Base-by-base conservation (phyloP, 345 rosid genomes). In the Hirschfeldia incana region DNA sequence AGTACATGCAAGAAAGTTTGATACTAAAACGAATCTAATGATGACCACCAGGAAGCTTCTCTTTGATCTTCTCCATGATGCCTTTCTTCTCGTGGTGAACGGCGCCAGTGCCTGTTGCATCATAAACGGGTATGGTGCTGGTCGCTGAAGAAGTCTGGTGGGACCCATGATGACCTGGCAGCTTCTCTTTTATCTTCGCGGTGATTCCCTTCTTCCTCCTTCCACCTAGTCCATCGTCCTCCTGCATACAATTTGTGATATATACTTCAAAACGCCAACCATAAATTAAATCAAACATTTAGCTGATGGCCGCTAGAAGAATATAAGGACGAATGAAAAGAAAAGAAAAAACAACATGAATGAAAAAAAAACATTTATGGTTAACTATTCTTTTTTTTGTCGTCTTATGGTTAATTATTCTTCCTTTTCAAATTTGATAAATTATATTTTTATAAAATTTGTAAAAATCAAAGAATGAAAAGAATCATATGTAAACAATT, bases 201-300 rank as follows among this genome's bases (percentile, higher is more conserved):
- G 37, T 17, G 17, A 79, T 53, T 62, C 92, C 91, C 80, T 85
- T 91, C 86, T 83, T 87, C 71, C 89, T 86, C 76, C 91, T 87
- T 61, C 89, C 91, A 62, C 92, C 92, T 27, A 78, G 73, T 46
- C 88, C 93, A 58, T 92, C 97, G 29, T 87, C 94, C 72, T 92
- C 94, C 9, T 87, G 36, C 44, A 51, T 26, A 67, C 49, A 60
- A 53, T n/a, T 21, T 17, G 29, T 57, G 1, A 27, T 28, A 60
- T 61, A 28, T 11, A 28, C 37, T 28, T 28, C 34, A 28, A 60
- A 28, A 60, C 36, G 36, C 17, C 37, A 12, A 61, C 17, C 65
- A 29, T 29, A 13, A 29, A 30, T 60, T 4, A 60, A 60, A 51
- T 15, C 4, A 13, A 46, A 8, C 55, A 46, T 46, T 11, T 44